Percentiles rank a stretch among this genome's conserved stretches.
Evolutionary conservation across 2,329 filamentous ascomycete species (phyloP).

Genomic region (Stagonosporopsis chrysanthemi): DNA sequence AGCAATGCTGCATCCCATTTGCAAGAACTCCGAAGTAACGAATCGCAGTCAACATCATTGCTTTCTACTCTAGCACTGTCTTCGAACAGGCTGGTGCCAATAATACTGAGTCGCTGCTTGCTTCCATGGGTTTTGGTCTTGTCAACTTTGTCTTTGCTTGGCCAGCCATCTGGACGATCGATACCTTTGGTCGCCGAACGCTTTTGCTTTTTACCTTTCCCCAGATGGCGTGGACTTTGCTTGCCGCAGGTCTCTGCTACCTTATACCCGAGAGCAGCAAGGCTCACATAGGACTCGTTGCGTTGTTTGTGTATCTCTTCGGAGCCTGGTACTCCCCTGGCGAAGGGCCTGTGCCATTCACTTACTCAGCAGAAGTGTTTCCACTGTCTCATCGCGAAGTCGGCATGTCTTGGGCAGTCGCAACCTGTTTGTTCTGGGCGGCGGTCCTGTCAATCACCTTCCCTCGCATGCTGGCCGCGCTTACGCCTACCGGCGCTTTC

Average conservation of each 20-base stretch:
- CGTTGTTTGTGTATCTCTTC: constrained; percentile 65
- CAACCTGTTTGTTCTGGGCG: constrained; percentile 53
- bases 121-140: constrained; percentile 64
- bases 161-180: constrained; percentile 66
- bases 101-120: constrained; percentile 53
- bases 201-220: constrained; percentile 59
- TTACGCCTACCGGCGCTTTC: constrained; percentile 50
- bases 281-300: constrained; percentile 58
- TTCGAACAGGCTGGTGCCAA: constrained; percentile 56
- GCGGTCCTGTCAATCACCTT: constrained; percentile 51
- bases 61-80: constrained; percentile 59
- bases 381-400: constrained; percentile 68
- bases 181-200: constrained; percentile 58
- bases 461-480: constrained; percentile 45
- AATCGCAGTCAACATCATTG: constrained; percentile 52
- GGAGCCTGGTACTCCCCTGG: constrained; percentile 54
- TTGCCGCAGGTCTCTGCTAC: constrained; percentile 61
- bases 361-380: constrained; percentile 72
- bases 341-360: constrained; percentile 66
- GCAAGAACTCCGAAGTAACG: not conserved
- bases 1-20: not conserved
- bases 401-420: constrained; percentile 53
- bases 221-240: constrained; percentile 58
- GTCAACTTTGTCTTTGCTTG: constrained; percentile 66
- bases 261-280: constrained; percentile 52